Evolutionary conservation across 2,329 filamentous ascomycete genomes (phyloP).

Genomic region (Tricladium varicosporioides): DNA sequence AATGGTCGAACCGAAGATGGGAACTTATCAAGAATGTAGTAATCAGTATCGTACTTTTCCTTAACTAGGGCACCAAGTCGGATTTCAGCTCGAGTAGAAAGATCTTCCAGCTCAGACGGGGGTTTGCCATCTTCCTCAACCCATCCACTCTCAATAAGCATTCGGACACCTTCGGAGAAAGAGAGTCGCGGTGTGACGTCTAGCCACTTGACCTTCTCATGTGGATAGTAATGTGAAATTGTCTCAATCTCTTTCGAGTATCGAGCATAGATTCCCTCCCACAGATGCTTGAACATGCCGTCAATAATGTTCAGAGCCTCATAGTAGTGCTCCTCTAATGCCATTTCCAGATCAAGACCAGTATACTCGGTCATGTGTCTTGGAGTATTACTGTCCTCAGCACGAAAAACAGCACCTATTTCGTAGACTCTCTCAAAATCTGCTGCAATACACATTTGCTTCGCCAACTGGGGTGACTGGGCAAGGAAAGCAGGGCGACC

Average conservation of each 20-base stretch:
- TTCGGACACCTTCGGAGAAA: constrained; percentile 75
- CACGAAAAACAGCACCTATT: constrained; percentile 85
- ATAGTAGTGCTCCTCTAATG: constrained; percentile 83
- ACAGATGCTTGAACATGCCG: constrained; percentile 75
- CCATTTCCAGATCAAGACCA: constrained; percentile 90
- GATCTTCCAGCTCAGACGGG: constrained; percentile 71
- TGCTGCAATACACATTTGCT: constrained; percentile 88
- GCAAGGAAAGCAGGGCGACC: constrained; percentile 82
- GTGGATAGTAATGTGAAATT: constrained; percentile 81
- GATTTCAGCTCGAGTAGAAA: constrained; percentile 84
- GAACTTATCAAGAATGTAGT: constrained; percentile 94
- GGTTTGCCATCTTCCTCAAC: constrained; percentile 72
- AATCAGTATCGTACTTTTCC: constrained; percentile 84
- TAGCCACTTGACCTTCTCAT: constrained; percentile 81
- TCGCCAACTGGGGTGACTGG: constrained; percentile 87
- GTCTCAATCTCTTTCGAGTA: constrained; percentile 72
- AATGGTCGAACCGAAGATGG: constrained; percentile 81
- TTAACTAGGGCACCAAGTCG: constrained; percentile 80
- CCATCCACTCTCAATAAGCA: constrained; percentile 78
- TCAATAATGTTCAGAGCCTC: constrained; percentile 81
- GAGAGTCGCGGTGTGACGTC: constrained; percentile 80
- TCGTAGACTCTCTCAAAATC: constrained; percentile 91
- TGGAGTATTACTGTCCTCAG: constrained; percentile 94
- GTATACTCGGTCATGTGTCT: constrained; percentile 94
- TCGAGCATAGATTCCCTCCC: constrained; percentile 67